Percentiles rank a stretch among this genome's conserved stretches.
Evolutionary conservation across 75 land plant genomes (phyloP).

Genomic region (Sequoia sempervirens): DNA sequence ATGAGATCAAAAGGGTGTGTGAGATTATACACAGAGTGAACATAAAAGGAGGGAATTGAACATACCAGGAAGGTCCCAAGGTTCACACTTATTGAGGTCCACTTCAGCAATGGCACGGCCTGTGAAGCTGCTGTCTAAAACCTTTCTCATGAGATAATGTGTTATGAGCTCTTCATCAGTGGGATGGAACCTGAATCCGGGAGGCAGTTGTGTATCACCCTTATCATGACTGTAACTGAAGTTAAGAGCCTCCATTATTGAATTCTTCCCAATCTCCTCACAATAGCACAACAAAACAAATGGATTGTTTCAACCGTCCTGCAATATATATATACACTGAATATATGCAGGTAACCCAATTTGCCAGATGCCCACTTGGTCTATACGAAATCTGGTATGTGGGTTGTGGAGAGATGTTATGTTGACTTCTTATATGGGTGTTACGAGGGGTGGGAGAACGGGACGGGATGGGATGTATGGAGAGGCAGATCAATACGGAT

Average conservation of each 20-base stretch:
- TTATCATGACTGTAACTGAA: conserved; percentile 2
- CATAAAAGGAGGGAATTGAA: neutral
- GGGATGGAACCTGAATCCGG: conserved; percentile 68
- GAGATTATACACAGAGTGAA: neutral
- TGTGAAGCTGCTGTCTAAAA: conserved; percentile 54
- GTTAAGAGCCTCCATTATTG: conserved; percentile 5
- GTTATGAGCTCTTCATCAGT: conserved; percentile 88
- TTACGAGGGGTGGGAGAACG: neutral
- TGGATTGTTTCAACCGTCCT: neutral
- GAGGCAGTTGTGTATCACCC: conserved; percentile 46
- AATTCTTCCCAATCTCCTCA: neutral
- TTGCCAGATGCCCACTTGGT: neutral
- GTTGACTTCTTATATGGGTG: conserved; percentile 14
- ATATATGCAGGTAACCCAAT: neutral
- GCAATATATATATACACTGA: neutral
- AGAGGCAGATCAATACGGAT: conserved; percentile 14
- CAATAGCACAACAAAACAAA: neutral
- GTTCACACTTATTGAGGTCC: conserved; percentile 96
- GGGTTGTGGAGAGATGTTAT: neutral
- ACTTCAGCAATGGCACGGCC: conserved; percentile 82
- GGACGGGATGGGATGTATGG: conserved; percentile 6
- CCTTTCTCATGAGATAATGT: conserved; percentile 83
- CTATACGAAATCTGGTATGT: neutral
- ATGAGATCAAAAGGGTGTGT: neutral
- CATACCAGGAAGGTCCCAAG: conserved; percentile 92